These are phyloP conservation scores for Solanum neorickii DNA, from an alignment of 257 asterid species.

Conservation along the genomic window DNA sequence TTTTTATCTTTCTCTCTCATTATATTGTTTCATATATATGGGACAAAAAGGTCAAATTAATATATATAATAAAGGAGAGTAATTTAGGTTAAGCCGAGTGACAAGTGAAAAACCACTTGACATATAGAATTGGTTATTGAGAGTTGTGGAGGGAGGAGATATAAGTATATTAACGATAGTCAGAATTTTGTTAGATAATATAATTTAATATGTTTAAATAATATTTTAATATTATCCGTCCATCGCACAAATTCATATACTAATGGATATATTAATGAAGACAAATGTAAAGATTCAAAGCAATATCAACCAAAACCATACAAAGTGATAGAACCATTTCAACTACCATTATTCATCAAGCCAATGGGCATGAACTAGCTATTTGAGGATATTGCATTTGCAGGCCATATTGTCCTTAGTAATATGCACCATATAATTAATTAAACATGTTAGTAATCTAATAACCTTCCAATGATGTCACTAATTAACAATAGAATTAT, in stretches of 20 bases:
- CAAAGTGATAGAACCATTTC: not conserved
- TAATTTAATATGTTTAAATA: no score
- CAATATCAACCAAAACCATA: not conserved
- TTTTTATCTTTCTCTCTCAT: not conserved
- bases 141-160: not conserved
- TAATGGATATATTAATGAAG: not conserved
- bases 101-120: no score
- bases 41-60: not conserved
- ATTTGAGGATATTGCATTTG: not conserved
- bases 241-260: not conserved
- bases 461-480: not conserved
- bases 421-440: not conserved
- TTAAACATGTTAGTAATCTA: not conserved
- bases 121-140: not conserved
- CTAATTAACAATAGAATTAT: not conserved
- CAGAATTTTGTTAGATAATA: fast-evolving
- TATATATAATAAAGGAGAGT: not conserved
- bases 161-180: not conserved
- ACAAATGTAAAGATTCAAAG: not conserved
- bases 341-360: not conserved
- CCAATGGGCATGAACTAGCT: not conserved
- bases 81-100: not conserved
- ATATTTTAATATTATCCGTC: no score
- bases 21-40: not conserved
- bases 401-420: not conserved